Percentiles rank a stretch among this genome's conserved stretches.
Conservation (phyloP, 805 yeast species). For the Maudiozyma barnettii region DNA sequence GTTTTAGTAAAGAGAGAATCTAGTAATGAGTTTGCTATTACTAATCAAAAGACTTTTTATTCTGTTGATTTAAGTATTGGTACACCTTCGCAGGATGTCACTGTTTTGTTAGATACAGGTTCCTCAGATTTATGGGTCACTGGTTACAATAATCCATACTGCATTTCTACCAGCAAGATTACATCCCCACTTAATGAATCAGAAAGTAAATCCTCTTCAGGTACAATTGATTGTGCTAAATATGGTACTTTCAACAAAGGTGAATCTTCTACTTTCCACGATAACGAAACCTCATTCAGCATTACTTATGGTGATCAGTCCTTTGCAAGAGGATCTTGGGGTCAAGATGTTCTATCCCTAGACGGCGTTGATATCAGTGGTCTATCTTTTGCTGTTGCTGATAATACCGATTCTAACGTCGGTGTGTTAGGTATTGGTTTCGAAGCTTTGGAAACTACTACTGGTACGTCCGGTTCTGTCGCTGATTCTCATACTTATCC, state of each 20-base stretch:
- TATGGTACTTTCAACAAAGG: conserved; percentile 27
- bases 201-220: no score
- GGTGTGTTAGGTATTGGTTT: conserved; percentile 45
- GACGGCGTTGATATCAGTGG: conserved; percentile 17
- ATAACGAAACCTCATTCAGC: conserved; percentile 30
- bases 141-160: conserved; percentile 39
- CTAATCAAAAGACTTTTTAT: conserved; percentile 36
- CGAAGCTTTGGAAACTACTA: conserved; percentile 53
- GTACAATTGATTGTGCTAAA: neutral
- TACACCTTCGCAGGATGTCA: conserved; percentile 43
- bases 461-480: neutral
- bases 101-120: conserved; percentile 59
- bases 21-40: conserved; percentile 15
- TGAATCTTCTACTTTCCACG: conserved; percentile 16
- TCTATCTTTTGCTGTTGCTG: conserved; percentile 21
- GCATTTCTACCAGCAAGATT: conserved; percentile 12
- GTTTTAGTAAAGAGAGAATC: conserved; percentile 7
- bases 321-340: conserved; percentile 36
- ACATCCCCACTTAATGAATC: neutral
- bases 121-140: conserved; percentile 60
- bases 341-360: conserved; percentile 49
- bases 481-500: conserved; percentile 38
- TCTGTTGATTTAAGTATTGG: conserved; percentile 38
- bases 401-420: conserved; percentile 26
- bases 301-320: conserved; percentile 46